These are phyloP conservation scores for Chrysopogon serrulatus DNA, from an alignment of 176 grass and related monocot species.

Conservation along the genomic window DNA sequence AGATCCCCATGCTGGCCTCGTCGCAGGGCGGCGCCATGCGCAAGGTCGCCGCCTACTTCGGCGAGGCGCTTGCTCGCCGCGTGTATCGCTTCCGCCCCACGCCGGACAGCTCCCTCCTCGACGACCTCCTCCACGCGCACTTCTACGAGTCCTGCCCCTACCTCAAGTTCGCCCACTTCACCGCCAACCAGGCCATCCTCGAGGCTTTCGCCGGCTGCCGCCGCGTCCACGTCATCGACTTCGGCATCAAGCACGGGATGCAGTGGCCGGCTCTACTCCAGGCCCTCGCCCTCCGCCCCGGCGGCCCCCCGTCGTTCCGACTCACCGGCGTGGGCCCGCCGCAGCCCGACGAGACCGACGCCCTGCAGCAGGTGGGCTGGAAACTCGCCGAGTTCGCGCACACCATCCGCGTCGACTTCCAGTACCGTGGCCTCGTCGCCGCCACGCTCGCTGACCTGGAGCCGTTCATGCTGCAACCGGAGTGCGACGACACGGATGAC, in stretches of 20 bases:
- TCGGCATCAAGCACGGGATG: constrained; percentile 95
- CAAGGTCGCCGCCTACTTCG: constrained; percentile 92
- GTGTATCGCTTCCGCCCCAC: constrained; percentile 56
- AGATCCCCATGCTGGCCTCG: constrained; percentile 72
- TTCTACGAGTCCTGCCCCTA: constrained; percentile 98
- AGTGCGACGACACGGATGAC: constrained; percentile 26
- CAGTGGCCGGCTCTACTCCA: constrained; percentile 96
- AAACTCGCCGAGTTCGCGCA: constrained; percentile 85
- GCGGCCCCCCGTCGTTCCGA: constrained; percentile 69
- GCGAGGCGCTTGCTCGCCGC: constrained; percentile 78
- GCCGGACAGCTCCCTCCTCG: constrained; percentile 51
- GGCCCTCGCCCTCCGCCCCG: constrained; percentile 84
- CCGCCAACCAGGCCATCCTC: constrained; percentile 93
- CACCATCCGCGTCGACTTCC: constrained; percentile 82
- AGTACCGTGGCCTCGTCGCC: constrained; percentile 76
- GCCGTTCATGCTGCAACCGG: constrained; percentile 67
- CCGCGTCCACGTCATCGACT: constrained; percentile 91
- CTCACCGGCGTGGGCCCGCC: constrained; percentile 85
- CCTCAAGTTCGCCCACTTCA: constrained; percentile 99
- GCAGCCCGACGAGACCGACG: constrained; percentile 75
- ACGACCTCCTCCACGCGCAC: constrained; percentile 85
- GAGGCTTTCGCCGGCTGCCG: constrained; percentile 85
- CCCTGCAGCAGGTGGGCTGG: constrained; percentile 81
- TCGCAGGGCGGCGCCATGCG: constrained; percentile 93
- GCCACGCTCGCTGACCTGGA: constrained; percentile 77